Conservation (phyloP, 768 basidiomycete genomes). For the Boletus fagicola region DNA sequence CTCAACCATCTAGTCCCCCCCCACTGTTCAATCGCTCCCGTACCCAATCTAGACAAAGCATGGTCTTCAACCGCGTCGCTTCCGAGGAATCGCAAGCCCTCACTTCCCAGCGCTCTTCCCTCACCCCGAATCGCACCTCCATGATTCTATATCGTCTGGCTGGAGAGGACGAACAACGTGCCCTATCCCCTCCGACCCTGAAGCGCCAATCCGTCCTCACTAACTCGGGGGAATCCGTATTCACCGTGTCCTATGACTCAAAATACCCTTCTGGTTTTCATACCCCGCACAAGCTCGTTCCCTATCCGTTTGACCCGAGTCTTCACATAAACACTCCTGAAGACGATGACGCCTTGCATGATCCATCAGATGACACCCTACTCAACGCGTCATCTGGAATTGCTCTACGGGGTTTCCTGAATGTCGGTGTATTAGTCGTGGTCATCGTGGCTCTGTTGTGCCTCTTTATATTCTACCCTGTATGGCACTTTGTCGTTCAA, state of each 20-base stretch:
- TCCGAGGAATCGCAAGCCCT: conserved; percentile 47
- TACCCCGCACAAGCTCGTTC: conserved; percentile 43
- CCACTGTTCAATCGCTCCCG: too few relatives aligned
- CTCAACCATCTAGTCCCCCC: too few relatives aligned
- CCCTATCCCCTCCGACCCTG: conserved; percentile 35
- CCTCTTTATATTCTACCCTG: conserved; percentile 83
- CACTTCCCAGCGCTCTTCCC: conserved; percentile 23
- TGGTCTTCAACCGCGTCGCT: conserved; percentile 40
- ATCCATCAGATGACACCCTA: conserved; percentile 42
- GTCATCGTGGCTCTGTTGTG: conserved; percentile 60
- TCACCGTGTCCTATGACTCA: conserved; percentile 51
- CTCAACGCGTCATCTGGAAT: conserved; percentile 26
- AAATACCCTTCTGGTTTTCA: conserved; percentile 57
- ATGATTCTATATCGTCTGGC: conserved; percentile 68
- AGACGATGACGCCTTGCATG: conserved; percentile 77
- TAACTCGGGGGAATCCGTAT: conserved; percentile 49
- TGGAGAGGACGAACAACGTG: conserved; percentile 34
- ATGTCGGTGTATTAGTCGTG: conserved; percentile 64
- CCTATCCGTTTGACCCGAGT: conserved; percentile 71
- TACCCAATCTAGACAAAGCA: too few relatives aligned
- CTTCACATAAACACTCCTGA: conserved; percentile 56
- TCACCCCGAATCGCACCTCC: conserved; percentile 43
- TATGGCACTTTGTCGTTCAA: conserved; percentile 39
- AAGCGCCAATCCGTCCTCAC: conserved; percentile 48
- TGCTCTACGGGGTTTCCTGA: conserved; percentile 54